Evolutionary conservation across 352 stramenopile species (phyloP).

Genomic region (Phytophthora hibernalis): DNA sequence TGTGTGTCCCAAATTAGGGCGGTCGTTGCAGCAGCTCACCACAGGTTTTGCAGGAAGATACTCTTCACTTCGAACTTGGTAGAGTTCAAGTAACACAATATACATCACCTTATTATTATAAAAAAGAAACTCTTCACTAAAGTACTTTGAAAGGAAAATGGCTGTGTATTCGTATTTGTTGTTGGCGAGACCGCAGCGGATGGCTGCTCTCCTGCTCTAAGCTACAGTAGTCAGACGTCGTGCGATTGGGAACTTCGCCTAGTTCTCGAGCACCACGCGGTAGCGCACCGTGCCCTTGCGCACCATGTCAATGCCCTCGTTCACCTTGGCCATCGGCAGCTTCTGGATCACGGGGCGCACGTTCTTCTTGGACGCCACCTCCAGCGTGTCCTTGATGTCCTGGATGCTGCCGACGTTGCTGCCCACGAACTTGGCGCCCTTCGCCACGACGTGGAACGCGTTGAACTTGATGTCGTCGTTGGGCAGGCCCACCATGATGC

Average conservation of each 20-base stretch:
- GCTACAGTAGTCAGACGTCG: constrained; percentile 17
- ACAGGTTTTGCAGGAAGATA: no score
- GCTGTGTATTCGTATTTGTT: not conserved
- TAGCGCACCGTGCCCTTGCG: constrained; percentile 48
- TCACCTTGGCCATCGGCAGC: constrained; percentile 54
- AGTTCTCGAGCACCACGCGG: constrained; percentile 60
- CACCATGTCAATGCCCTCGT: constrained; percentile 58
- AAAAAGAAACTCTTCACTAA: no score
- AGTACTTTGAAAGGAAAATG: not conserved
- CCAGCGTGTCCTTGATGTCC: constrained; percentile 85
- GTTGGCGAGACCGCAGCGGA: not conserved
- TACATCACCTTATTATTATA: no score
- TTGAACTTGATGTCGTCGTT: constrained; percentile 69
- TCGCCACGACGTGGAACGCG: constrained; percentile 52
- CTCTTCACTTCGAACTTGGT: no score
- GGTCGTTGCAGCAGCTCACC: no score
- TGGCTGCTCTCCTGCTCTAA: constrained; percentile 3
- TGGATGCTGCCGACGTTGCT: constrained; percentile 77
- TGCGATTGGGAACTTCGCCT: not conserved
- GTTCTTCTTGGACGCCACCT: constrained; percentile 71
- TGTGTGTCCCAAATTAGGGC: no score
- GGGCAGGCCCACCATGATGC: constrained; percentile 71
- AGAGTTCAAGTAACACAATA: no score
- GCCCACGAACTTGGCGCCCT: constrained; percentile 55
- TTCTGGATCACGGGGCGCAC: constrained; percentile 67